Conservation (phyloP, 352 stramenopile species). For the Phytophthora uliginosa region DNA sequence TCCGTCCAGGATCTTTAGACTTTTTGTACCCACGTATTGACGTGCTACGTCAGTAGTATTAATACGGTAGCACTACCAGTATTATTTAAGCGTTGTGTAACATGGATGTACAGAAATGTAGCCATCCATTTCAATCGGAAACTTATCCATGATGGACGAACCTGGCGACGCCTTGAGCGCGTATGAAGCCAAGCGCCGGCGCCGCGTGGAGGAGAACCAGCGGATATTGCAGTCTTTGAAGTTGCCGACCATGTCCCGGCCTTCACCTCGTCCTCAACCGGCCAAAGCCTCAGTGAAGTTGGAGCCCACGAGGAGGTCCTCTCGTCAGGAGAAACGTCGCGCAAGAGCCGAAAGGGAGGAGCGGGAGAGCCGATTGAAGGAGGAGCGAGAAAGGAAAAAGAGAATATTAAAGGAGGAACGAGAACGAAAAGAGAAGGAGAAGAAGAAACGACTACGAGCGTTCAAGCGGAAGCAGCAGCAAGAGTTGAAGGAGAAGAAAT, state of each 20-base stretch:
- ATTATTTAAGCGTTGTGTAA: neutral
- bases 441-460: neutral
- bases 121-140: constrained; percentile 8
- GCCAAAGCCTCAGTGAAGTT: constrained; percentile 16
- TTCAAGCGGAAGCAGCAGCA: constrained; percentile 15
- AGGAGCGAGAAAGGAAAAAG: neutral
- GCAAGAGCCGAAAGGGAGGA: constrained; percentile 12
- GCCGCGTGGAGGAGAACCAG: constrained; percentile 33
- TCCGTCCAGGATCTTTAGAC: no score
- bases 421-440: neutral
- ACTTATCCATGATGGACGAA: constrained; percentile 8
- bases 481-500: constrained; percentile 4
- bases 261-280: neutral
- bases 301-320: constrained; percentile 51
- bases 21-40: no score
- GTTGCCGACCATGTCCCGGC: constrained; percentile 12
- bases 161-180: constrained; percentile 1
- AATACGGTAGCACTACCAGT: no score
- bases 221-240: constrained; percentile 23
- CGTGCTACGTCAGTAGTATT: no score
- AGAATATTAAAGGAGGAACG: neutral
- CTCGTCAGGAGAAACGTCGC: constrained; percentile 15
- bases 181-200: constrained; percentile 31
- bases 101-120: neutral
- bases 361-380: neutral